A percentile compares a stretch with the other conserved stretches of the same genome.
These are phyloP conservation scores for Metarhizium sp. DNA, from an alignment of 2,329 filamentous ascomycete species.

Conservation along the genomic window DNA sequence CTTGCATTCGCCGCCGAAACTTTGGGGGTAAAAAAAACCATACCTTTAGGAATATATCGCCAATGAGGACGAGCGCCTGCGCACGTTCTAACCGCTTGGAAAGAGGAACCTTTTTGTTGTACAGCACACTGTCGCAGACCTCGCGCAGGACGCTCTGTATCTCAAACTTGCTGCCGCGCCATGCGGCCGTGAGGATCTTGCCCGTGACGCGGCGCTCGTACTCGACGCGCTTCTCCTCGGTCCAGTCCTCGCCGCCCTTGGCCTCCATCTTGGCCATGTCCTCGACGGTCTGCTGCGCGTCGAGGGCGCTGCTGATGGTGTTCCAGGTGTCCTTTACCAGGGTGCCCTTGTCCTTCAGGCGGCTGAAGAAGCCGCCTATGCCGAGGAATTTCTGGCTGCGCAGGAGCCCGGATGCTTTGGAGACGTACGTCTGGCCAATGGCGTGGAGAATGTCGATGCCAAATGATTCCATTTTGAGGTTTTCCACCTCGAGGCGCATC, in stretches of 20 bases:
- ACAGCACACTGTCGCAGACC: conserved; percentile 82
- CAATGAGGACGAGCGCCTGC: conserved; percentile 78
- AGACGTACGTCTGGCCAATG: conserved; percentile 82
- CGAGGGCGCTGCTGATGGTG: conserved; percentile 91
- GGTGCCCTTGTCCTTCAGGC: conserved; percentile 92
- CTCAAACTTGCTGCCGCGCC: conserved; percentile 94
- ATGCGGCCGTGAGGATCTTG: conserved; percentile 94
- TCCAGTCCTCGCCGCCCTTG: conserved; percentile 93
- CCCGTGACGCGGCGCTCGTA: conserved; percentile 94
- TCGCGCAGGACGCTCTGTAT: conserved; percentile 93
- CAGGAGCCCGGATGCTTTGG: conserved; percentile 78
- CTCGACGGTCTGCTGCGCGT: conserved; percentile 97
- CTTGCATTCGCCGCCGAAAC: no score
- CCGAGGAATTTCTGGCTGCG: conserved; percentile 97
- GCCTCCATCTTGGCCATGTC: conserved; percentile 97
- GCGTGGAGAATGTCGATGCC: conserved; percentile 93
- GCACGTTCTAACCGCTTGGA: conserved; percentile 85
- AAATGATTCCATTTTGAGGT: conserved; percentile 98
- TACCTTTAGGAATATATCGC: conserved; percentile 84
- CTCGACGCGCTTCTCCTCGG: conserved; percentile 91
- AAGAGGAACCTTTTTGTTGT: conserved; percentile 67
- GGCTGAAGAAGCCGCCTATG: conserved; percentile 87
- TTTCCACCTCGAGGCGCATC: conserved; percentile 89
- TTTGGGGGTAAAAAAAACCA: conserved; percentile 11
- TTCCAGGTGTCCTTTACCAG: conserved; percentile 98